Base-by-base conservation (phyloP, 345 rosid species). In the Sisymbrium irio region DNA sequence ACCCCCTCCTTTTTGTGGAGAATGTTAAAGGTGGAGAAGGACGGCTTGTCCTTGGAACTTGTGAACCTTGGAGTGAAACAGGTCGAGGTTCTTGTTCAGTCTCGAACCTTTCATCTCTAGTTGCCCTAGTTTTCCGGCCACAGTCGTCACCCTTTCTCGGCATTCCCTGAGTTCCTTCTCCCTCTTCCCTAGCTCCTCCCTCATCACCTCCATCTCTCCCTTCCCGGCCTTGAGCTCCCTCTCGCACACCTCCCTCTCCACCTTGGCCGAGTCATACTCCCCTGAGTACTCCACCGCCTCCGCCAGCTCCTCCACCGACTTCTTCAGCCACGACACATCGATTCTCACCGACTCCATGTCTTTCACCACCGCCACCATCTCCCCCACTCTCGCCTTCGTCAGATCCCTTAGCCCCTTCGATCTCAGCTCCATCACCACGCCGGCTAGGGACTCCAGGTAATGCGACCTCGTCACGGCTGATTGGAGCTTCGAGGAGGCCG, bases 311-410 rank as follows among this genome's bases (percentile, higher is more conserved):
- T 60, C 42, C 37, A 91, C 81, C 36, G 81, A 53, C 20, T 17
- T 66, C 4, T 82, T 87, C 42, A 91, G 78, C 97, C 97, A 91
- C 11, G 55, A 45, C 17, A 87, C 87, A 3, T 85, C 77, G 27
- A 91, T 85, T 60, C 73, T 85, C 19, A 87, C 87, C 11, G 90
- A 76, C 71, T 91, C 96, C 40, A 91, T 82, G 60, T 91, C 97
- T 66, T 84, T 91, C 28, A 91, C 84, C 51, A 89, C 88, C 27
- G 91, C 88, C 39, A 81, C 46, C 78, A 86, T 79, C 78, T 91
- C 97, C 70, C 58, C 82, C 19, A 87, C 78, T 28, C 86, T 83
- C 25, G 86, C 63, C 40, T 82, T 87, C 63, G 87, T 89, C 67
- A 91, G 74, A 68, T 89, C 85, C 65, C 8, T 64, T 20, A 85